Conservation (phyloP, 176 grass and related monocot species). For the Cenchrus purpureus region DNA sequence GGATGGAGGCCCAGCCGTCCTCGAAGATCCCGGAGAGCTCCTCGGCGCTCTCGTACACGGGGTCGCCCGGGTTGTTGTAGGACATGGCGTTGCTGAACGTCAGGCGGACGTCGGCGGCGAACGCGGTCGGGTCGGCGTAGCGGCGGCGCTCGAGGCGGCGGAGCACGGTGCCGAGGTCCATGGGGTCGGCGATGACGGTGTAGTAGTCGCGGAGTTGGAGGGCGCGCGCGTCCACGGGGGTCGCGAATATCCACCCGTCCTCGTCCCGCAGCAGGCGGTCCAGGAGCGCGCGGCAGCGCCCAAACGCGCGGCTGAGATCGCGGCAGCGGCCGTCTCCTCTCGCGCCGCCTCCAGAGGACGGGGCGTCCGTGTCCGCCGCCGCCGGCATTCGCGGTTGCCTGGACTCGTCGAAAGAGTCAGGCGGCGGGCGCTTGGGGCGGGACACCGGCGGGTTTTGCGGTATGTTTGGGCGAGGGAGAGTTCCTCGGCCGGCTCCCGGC, state of each 20-base stretch:
- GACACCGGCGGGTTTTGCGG: slow-evolving; percentile 7
- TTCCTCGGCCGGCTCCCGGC: neutral
- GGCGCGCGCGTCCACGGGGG: slow-evolving; percentile 66
- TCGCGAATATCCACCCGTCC: slow-evolving; percentile 69
- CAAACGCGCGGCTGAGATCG: slow-evolving; percentile 4
- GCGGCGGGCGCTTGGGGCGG: neutral
- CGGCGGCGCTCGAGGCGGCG: slow-evolving; percentile 59
- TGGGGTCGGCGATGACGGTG: slow-evolving; percentile 53
- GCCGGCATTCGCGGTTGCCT: neutral
- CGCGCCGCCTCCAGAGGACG: neutral
- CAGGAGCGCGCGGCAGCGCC: slow-evolving; percentile 38
- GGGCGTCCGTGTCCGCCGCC: neutral
- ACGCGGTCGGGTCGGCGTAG: slow-evolving; percentile 49
- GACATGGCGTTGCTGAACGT: slow-evolving; percentile 75
- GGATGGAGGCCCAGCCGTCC: slow-evolving; percentile 33
- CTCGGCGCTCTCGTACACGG: slow-evolving; percentile 50
- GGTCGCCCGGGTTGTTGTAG: slow-evolving; percentile 58
- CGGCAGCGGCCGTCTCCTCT: neutral
- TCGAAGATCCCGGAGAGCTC: slow-evolving; percentile 54
- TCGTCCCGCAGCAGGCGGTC: slow-evolving; percentile 59
- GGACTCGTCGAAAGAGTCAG: neutral
- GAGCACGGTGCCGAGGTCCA: slow-evolving; percentile 78
- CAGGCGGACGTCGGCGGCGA: slow-evolving; percentile 67
- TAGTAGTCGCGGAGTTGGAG: slow-evolving; percentile 78
- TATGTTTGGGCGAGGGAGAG: neutral